Percentiles rank a stretch among this genome's conserved stretches.
Conservation (phyloP, 2,329 filamentous ascomycete genomes). For the Cadophora luteo-olivacea region DNA sequence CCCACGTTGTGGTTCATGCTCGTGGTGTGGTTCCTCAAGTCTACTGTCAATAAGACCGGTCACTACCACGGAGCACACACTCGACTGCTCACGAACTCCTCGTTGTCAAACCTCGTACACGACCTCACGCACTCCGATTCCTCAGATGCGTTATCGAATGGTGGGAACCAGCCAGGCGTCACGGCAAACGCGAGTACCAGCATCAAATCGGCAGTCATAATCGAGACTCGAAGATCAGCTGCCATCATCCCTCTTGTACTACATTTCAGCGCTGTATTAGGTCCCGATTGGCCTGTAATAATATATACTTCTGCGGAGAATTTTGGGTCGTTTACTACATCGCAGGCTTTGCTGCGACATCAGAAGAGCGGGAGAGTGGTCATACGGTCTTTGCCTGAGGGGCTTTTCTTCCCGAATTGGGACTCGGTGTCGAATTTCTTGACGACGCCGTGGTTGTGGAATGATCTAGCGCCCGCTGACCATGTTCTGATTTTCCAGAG, state of each 20-base stretch:
- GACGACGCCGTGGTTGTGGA: slow-evolving; percentile 45
- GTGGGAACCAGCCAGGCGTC: slow-evolving; percentile 17
- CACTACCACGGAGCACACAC: slow-evolving; percentile 9
- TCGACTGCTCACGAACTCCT: slow-evolving; percentile 10
- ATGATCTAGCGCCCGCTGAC: slow-evolving; percentile 44
- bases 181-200: slow-evolving; percentile 37
- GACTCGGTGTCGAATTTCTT: slow-evolving; percentile 47
- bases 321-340: slow-evolving; percentile 43
- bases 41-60: slow-evolving; percentile 13
- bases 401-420: slow-evolving; percentile 46
- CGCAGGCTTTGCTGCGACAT: slow-evolving; percentile 47
- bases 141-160: slow-evolving; percentile 6
- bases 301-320: slow-evolving; percentile 48
- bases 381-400: slow-evolving; percentile 48
- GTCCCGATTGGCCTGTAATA: slow-evolving; percentile 52
- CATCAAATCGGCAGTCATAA: slow-evolving; percentile 47
- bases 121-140: slow-evolving; percentile 14
- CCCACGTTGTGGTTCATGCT: slow-evolving; percentile 28
- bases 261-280: slow-evolving; percentile 49
- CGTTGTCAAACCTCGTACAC: slow-evolving; percentile 9
- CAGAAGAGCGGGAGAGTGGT: slow-evolving; percentile 45
- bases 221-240: slow-evolving; percentile 46
- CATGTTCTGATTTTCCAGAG: slow-evolving; percentile 46
- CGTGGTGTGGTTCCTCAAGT: slow-evolving; percentile 18
- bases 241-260: slow-evolving; percentile 48